Evolutionary conservation across 2,329 filamentous ascomycete genomes (phyloP), one percentile per base, ranked within the genome.

Genomic region (Verruconis gallopava): DNA sequence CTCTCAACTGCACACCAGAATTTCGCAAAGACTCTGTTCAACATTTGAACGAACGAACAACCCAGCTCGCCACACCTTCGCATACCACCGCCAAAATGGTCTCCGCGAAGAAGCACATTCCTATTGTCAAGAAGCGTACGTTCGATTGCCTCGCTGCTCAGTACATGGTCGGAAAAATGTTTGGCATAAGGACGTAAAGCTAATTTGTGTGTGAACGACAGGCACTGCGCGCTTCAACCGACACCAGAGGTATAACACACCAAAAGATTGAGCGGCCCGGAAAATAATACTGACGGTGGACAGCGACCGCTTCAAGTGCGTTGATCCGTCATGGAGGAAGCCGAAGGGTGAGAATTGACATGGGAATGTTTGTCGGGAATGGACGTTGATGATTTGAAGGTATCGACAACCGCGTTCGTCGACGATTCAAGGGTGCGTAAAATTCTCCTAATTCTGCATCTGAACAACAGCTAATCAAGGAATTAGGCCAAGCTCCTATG

Each of bases 111-210:
- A 93, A 93, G 78, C 91, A 96, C 73, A 79, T 96, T 66, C 81
- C 88, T 64, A 98, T 98, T 78, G 85, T 98, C 66, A 98, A 98
- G 85, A 98, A 98, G 86, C 86, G 86, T 93, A 89, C 65, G 85
- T 86, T 62, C 55, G 19, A n/a, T n/a, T n/a, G n/a, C 45, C 40
- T 46, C 50, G 49, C 48, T 37, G 12, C 34, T 15, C 12, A 17
- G 11, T 12, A 11, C 17, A 11, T 37, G 11, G 11, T 17, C 9
- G 34, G 11, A 11, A 12, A 11, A 15, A 12, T 11, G 11, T 37
- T 9, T 17, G 20, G 13, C 22, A 21, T 22, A 6, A 38, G 14
- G 15, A 22, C 15, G 9, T 11, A 18, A 9, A 15, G 25, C n/a
- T 35, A 25, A 35, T 38, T 40, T 12, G n/a, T 40, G 9, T 17